Percentiles rank a stretch among this genome's conserved stretches.
Conservation (phyloP, 2,329 filamentous ascomycete species). For the Trichoderma sp. region DNA sequence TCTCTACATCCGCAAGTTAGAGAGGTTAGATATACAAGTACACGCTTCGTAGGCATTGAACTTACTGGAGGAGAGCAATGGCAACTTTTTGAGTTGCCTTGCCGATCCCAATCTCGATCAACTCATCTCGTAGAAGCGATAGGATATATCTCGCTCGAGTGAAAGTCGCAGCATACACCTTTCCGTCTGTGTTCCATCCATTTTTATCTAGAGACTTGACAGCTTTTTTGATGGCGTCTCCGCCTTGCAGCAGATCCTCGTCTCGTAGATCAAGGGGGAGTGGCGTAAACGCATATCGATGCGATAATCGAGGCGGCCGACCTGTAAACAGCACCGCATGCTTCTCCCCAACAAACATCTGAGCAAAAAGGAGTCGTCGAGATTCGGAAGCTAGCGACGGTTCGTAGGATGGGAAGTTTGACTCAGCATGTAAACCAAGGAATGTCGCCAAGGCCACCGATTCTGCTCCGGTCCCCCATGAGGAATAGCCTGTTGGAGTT, state of each 20-base stretch:
- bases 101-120: constrained; percentile 60
- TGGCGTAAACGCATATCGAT: constrained; percentile 58
- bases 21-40: background rate
- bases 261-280: constrained; percentile 59
- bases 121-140: constrained; percentile 58
- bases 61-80: constrained; percentile 8
- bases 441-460: constrained; percentile 44
- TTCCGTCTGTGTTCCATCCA: constrained; percentile 56
- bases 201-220: constrained; percentile 47
- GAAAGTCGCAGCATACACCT: constrained; percentile 50
- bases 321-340: constrained; percentile 56
- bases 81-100: constrained; percentile 26
- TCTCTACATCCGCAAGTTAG: background rate
- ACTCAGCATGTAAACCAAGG: constrained; percentile 42
- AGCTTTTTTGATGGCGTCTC: constrained; percentile 32
- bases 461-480: constrained; percentile 46
- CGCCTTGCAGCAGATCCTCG: constrained; percentile 50
- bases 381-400: constrained; percentile 44
- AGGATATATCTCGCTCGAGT: constrained; percentile 52
- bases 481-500: constrained; percentile 39
- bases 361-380: constrained; percentile 40
- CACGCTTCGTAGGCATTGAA: background rate
- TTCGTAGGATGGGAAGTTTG: constrained; percentile 35
- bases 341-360: constrained; percentile 53
- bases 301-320: constrained; percentile 56